Evolutionary conservation across 2,329 filamentous ascomycete genomes (phyloP).

Genomic region (Neopestalotiopsis sp.): DNA sequence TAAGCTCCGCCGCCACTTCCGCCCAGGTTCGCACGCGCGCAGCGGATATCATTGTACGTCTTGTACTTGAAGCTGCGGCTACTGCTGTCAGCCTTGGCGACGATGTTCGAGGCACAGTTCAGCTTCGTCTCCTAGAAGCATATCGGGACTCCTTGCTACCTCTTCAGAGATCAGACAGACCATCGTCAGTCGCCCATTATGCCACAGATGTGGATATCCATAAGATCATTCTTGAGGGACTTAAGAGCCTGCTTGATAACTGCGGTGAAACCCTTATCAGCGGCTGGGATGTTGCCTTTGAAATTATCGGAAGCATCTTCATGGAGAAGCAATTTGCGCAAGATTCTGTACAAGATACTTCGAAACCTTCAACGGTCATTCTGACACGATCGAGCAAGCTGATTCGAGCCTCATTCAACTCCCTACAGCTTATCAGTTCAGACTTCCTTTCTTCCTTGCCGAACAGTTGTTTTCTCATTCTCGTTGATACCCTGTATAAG

Average conservation of each 20-base stretch:
- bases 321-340: constrained; percentile 44
- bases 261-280: constrained; percentile 82
- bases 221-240: constrained; percentile 76
- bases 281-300: constrained; percentile 87
- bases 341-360: constrained; percentile 38
- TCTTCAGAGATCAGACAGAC: constrained; percentile 59
- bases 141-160: constrained; percentile 65
- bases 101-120: constrained; percentile 63
- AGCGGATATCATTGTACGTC: constrained; percentile 66
- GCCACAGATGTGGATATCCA: constrained; percentile 80
- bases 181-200: constrained; percentile 61
- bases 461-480: constrained; percentile 72
- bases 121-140: constrained; percentile 73
- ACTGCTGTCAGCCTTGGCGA: constrained; percentile 58
- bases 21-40: constrained; percentile 63
- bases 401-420: constrained; percentile 85
- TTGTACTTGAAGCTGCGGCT: constrained; percentile 62
- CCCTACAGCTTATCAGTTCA: constrained; percentile 89
- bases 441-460: constrained; percentile 83
- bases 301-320: constrained; percentile 85
- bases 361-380: constrained; percentile 40
- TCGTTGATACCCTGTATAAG: constrained; percentile 86
- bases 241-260: constrained; percentile 84
- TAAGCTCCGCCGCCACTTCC: constrained; percentile 52
- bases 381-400: constrained; percentile 72